Evolutionary conservation across 2,329 filamentous ascomycete species (phyloP), one percentile per base, ranked within the genome.

Genomic region (Knufia petricola): DNA sequence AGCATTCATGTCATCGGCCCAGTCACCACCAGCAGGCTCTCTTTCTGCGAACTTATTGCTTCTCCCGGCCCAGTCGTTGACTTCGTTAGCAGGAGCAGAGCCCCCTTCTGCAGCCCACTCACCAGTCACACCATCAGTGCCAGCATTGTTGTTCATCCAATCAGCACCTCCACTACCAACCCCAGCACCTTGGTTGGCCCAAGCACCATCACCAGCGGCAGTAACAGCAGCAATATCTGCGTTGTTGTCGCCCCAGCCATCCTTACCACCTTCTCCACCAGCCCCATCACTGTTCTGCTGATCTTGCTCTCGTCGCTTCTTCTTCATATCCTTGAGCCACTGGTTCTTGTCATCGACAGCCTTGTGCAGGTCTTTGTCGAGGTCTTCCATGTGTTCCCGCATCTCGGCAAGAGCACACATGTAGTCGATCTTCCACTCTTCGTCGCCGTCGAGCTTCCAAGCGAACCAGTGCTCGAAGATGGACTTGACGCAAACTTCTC

Each of bases 391-490:
- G 13, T 41, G 13, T 2, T 21, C 4, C 34, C 46, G 37, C 24
- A 48, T 21, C 15, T 48, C 26, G 12, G 7, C 7, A 3, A 48
- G 19, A 12, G 26, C 12, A 6, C 13, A 38, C 46, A 48, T 48
- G 37, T 41, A 48, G 3, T 41, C 37, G 24, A 20, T 21, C 19
- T 41, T 32, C 17, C 21, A 23, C 8, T 21, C 24, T 8, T 48
- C 46, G n/a, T 41, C 37, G 10, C 15, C 24, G 13, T 48, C 46
- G n/a, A 48, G 36, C 23, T 34, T 32, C 13, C 28, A 42, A 10
- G 21, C 21, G n/a, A 36, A 48, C 46, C 46, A 48, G 24, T 34
- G 19, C 10, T 48, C 30, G 17, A 48, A 48, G 12, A 48, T 48
- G n/a, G 20, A 28, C 10, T 34, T 15, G 21, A 34, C 31, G 24